Conservation (phyloP, 371 early-diverging fungal genomes). For the Circinella umbellata region DNA sequence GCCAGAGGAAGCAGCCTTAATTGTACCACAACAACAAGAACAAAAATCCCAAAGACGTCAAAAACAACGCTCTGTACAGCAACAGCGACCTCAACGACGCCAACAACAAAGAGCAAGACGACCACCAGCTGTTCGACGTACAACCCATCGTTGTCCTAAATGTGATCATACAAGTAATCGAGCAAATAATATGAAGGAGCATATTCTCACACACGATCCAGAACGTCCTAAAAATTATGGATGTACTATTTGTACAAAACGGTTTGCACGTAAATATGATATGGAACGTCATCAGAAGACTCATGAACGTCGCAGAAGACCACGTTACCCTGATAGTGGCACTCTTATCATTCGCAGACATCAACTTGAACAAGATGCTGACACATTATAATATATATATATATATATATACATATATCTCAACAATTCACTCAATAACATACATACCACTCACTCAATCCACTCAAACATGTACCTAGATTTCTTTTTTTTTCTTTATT, state of each 20-base stretch:
- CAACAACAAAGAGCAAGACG: not conserved
- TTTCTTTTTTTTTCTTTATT: slow-evolving; percentile 5
- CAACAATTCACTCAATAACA: not conserved
- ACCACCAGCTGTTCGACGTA: slow-evolving; percentile 12
- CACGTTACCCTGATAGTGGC: slow-evolving; percentile 11
- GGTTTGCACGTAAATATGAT: slow-evolving; percentile 75
- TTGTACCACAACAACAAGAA: not conserved
- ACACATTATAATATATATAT: not conserved
- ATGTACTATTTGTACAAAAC: slow-evolving; percentile 54
- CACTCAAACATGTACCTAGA: not conserved
- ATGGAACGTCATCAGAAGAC: slow-evolving; percentile 63
- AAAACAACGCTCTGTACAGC: not conserved
- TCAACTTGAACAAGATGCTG: not conserved
- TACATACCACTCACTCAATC: not conserved
- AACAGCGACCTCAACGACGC: not conserved
- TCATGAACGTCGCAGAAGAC: slow-evolving; percentile 18
- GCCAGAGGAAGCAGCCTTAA: not conserved
- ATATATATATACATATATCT: not conserved
- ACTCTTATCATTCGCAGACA: slow-evolving; percentile 11
- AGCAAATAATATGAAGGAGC: slow-evolving; percentile 51
- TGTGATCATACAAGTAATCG: slow-evolving; percentile 45
- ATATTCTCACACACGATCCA: slow-evolving; percentile 46
- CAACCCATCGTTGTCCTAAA: slow-evolving; percentile 30
- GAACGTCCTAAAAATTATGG: slow-evolving; percentile 39
- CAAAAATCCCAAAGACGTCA: not conserved